Base-by-base conservation (phyloP, 2,329 filamentous ascomycete species). In the Ophiostoma sp. region DNA sequence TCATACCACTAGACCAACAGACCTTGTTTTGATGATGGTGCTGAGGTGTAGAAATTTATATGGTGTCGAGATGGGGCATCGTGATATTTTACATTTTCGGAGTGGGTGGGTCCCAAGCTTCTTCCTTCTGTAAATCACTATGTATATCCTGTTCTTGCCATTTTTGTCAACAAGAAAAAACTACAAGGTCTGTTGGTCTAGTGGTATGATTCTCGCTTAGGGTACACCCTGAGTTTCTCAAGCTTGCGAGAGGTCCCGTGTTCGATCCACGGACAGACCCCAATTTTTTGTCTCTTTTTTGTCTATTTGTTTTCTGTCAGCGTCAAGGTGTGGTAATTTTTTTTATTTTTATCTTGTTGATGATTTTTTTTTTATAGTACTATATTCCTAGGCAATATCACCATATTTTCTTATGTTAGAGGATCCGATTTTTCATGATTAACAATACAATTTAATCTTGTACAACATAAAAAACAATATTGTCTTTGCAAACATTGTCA, bases 131-230 rank as follows among this genome's bases (percentile, higher is more conserved):
- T n/a, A 48, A 17, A 48, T 27, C 6, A 4, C 20, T 8, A 57
- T 23, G 23, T 65, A 65, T 65, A 41, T 35, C 10, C 62, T 8
- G 13, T 35, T 13, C 8, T 39, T 6, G 27, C 39, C 1, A 4
- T 3, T 8, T 20, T 3, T 67, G 4, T 10, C 65, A 33, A 31
- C n/a, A 41, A 36, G 15, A 10, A 64, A n/a, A 8, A 13, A 13
- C 23, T 39, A 65, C 1, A 65, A 65, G 65, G 65, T 41, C 70
- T 72, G 72, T 66, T 82, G 76, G 1, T 87, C 84, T 86, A 86
- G 85, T 83, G 85, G 85, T 86, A 87, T 86, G 84, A 86, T 87
- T 86, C 84, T 86, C 84, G 85, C 85, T 86, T 86, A 87, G 85
- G 84, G 85, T 79, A 31, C 67, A 68, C 67, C 67, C 67, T 68